These are phyloP conservation scores for Trichosanthes cucumerina DNA, from an alignment of 306 rosid species.

Conservation along the genomic window DNA sequence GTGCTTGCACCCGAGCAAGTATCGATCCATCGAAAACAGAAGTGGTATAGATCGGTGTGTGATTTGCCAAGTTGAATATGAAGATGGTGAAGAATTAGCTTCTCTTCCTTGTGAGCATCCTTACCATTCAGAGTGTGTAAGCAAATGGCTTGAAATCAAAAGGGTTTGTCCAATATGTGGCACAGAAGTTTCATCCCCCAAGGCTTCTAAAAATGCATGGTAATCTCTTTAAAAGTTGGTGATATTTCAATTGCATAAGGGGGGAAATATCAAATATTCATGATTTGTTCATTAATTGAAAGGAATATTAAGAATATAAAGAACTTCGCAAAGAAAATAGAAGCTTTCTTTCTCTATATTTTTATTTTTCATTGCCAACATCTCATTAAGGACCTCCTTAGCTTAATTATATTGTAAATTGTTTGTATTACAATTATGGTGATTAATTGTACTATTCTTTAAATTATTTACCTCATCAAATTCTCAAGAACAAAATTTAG, in stretches of 20 bases:
- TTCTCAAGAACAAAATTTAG: not conserved
- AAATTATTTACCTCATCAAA: not conserved
- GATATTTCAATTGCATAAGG: not conserved
- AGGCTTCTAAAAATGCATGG: not conserved
- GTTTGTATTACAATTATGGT: not conserved
- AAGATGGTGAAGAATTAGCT: conserved; percentile 46
- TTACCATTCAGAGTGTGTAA: conserved; percentile 70
- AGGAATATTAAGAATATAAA: not conserved
- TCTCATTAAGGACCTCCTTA: not conserved
- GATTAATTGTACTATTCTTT: not conserved
- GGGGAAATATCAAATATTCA: not conserved
- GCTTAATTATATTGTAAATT: not conserved
- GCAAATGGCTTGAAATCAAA: conserved; percentile 72
- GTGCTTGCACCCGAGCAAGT: conserved; percentile 32
- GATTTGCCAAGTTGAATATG: conserved; percentile 78
- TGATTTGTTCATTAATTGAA: not conserved
- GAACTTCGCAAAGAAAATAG: not conserved
- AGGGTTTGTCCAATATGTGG: conserved; percentile 80
- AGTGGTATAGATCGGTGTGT: conserved; percentile 57
- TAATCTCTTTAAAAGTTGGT: not conserved
- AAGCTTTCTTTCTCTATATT: not conserved
- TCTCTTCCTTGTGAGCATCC: conserved; percentile 72
- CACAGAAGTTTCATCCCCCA: conserved; percentile 37
- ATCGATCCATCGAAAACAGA: conserved; percentile 14
- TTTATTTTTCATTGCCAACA: not conserved